Evolutionary conservation across 768 basidiomycete species (phyloP).

Genomic region (Leccinum uliginosum): DNA sequence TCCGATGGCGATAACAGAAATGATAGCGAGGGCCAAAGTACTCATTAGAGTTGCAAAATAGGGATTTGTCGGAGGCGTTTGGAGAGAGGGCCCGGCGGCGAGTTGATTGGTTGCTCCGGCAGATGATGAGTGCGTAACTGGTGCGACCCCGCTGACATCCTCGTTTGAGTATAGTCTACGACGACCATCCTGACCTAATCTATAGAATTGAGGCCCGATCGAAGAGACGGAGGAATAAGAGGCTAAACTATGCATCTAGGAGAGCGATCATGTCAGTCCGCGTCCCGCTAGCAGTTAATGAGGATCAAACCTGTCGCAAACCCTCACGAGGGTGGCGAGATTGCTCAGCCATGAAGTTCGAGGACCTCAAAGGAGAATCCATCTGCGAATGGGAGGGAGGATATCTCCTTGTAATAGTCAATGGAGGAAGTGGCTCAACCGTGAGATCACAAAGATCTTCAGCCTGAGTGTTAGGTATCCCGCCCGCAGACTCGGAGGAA

Average conservation of each 20-base stretch:
- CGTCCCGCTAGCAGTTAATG: neutral
- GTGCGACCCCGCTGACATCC: neutral
- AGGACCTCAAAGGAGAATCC: neutral
- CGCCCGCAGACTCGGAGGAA: too few species aligned
- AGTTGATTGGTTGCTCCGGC: neutral
- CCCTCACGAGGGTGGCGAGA: neutral
- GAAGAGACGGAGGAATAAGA: too few species aligned
- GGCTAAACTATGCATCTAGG: neutral
- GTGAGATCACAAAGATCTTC: too few species aligned
- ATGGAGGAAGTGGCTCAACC: too few species aligned
- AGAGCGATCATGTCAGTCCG: neutral
- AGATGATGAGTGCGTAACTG: too few species aligned
- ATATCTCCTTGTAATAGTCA: neutral
- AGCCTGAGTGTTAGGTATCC: too few species aligned
- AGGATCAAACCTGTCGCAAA: neutral
- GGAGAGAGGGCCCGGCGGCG: too few species aligned
- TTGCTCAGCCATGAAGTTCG: neutral
- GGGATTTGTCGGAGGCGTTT: too few species aligned
- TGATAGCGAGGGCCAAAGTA: too few species aligned
- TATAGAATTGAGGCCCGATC: neutral
- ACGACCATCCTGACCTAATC: neutral
- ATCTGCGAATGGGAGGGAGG: too few species aligned
- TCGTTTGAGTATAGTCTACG: neutral
- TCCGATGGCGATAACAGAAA: too few species aligned
- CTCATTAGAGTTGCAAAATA: too few species aligned